Base-by-base conservation (phyloP, 2,329 filamentous ascomycete species). In the Annulohypoxylon truncatum region DNA sequence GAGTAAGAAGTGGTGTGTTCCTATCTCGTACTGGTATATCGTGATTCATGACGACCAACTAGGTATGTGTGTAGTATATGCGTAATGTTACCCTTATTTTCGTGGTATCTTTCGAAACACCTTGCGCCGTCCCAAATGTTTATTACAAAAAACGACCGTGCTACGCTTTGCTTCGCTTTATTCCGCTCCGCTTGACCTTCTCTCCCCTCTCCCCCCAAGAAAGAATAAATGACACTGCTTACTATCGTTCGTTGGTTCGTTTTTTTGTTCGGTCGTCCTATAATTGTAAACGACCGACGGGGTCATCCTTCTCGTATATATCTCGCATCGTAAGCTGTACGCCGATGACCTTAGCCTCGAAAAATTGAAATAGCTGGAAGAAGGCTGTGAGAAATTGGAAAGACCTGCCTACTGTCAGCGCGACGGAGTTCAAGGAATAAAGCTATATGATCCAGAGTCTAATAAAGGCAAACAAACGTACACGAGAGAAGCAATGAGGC, bases 291-390 rank as follows among this genome's bases (percentile, higher is more conserved):
- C 71, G 68, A 8, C 67, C 71, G 6, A 52, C 64, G n/a, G 58
- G 29, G 20, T 71, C 61, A 50, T 73, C 73, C 20, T 69, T 71
- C 57, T 74, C 72, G 59, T 74, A 74, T 51, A 72, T 72, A 38
- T 74, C 71, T n/a, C 72, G 66, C 66, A 74, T 70, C 42, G 69
- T 70, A 24, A 74, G 50, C 42, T 72, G 72, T 12, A 74, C 64
- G 20, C 71, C 71, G 50, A 74, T 63, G 35, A 74, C 73, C 58
- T 73, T 73, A 40, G 73, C 72, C 56, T 74, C 73, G 65, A 74
- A 72, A 61, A 73, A 72, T 46, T 73, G 67, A 61, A 74, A 74
- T 2, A 73, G 64, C 48, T 74, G 73, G 28, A 74, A 55, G 61
- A 73, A 67, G 3, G 73, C 72, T 18, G 70, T 69, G n/a, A 71